A percentile compares a stretch with the other conserved stretches of the same genome.
Conservation (phyloP, 768 basidiomycete genomes). For the Lyophyllum decastes region DNA sequence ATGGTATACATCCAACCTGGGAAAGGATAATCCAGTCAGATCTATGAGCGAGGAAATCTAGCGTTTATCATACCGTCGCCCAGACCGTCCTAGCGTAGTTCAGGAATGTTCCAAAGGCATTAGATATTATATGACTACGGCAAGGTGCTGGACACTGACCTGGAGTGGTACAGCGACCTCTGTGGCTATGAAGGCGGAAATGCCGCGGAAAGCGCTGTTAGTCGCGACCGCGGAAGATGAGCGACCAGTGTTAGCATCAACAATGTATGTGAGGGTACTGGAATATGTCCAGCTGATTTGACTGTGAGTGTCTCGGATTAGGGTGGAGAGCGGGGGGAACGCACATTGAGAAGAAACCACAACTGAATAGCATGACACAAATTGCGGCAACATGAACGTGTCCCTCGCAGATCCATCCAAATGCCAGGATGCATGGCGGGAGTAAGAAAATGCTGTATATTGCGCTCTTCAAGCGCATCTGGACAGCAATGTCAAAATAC, state of each 20-base stretch:
- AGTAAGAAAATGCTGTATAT: conserved; percentile 56
- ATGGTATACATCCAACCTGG: conserved; percentile 70
- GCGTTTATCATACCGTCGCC: conserved; percentile 61
- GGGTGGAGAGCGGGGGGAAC: conserved; percentile 19
- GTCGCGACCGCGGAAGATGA: conserved; percentile 74
- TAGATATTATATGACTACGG: background rate
- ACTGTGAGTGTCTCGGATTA: background rate
- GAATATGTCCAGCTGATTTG: conserved; percentile 55
- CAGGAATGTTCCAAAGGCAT: background rate
- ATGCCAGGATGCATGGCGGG: conserved; percentile 63
- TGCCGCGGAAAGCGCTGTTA: conserved; percentile 77
- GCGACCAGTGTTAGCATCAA: conserved; percentile 83
- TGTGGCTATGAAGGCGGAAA: conserved; percentile 64
- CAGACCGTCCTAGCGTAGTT: conserved; percentile 47
- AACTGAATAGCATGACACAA: conserved; percentile 69
- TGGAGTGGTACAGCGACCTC: conserved; percentile 78
- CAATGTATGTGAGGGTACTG: conserved; percentile 79
- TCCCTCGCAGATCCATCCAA: conserved; percentile 74
- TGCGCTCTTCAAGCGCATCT: conserved; percentile 77
- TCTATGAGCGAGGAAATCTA: background rate
- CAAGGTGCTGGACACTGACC: conserved; percentile 32
- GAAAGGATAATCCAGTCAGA: background rate
- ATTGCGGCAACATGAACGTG: conserved; percentile 66
- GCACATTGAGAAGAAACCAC: conserved; percentile 77
- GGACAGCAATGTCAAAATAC: background rate